Percentiles rank a stretch among this genome's conserved stretches.
Evolutionary conservation across 192 early-diverging fungal species (phyloP).

Genomic region (Mortierella hygrophila): DNA sequence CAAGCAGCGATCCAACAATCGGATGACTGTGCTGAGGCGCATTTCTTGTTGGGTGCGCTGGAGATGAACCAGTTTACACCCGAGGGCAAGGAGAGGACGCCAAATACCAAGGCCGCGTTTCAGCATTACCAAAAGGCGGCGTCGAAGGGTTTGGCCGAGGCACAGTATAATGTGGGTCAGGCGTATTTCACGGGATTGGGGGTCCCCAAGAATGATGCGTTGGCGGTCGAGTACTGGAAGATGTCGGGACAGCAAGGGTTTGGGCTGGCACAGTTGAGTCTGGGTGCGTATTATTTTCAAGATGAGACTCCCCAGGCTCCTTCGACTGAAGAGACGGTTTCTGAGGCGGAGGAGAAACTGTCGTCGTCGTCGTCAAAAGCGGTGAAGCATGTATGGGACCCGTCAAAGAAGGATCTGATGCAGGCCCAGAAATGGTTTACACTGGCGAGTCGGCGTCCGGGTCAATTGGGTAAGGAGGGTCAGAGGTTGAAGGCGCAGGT

Average conservation of each 20-base stretch:
- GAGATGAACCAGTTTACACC: slow-evolving; percentile 19
- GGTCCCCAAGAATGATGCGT: slow-evolving; percentile 55
- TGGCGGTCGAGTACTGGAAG: slow-evolving; percentile 63
- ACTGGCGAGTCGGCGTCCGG: slow-evolving; percentile 44
- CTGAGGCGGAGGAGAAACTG: not conserved
- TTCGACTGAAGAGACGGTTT: not conserved
- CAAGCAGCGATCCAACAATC: slow-evolving; percentile 50
- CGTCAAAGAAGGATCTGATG: slow-evolving; percentile 45
- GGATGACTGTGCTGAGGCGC: slow-evolving; percentile 28
- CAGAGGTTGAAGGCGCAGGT: slow-evolving; percentile 37
- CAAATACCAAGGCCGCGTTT: slow-evolving; percentile 55
- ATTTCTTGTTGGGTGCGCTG: slow-evolving; percentile 34
- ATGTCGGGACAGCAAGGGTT: slow-evolving; percentile 66
- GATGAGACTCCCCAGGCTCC: slow-evolving; percentile 20
- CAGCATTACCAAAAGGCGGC: slow-evolving; percentile 65
- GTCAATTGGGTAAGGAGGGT: slow-evolving; percentile 34
- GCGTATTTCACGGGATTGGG: slow-evolving; percentile 61
- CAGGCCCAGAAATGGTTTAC: slow-evolving; percentile 57
- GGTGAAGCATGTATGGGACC: slow-evolving; percentile 41
- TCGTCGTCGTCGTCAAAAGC: not conserved
- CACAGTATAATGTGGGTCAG: slow-evolving; percentile 66
- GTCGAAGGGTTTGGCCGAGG: slow-evolving; percentile 63
- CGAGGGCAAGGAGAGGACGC: slow-evolving; percentile 14
- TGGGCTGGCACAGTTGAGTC: slow-evolving; percentile 61
- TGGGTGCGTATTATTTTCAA: slow-evolving; percentile 57